Evolutionary conservation across 2,329 filamentous ascomycete genomes (phyloP).

Genomic region (Domatiomyces catenatus): DNA sequence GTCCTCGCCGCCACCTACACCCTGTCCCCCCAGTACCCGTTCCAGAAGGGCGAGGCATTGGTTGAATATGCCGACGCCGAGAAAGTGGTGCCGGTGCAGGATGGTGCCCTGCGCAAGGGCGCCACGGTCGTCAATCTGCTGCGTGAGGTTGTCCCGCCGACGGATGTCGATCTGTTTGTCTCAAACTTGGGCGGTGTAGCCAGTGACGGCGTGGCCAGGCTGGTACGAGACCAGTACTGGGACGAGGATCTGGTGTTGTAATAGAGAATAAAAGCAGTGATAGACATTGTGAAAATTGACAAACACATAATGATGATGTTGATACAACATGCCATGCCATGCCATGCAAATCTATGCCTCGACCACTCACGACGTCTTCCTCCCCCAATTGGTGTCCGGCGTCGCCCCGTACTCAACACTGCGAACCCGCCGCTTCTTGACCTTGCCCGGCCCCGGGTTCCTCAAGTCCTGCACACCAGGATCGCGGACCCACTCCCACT

Average conservation of each 20-base stretch:
- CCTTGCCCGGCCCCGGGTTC: conserved; percentile 12
- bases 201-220: conserved; percentile 40
- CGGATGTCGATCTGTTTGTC: conserved; percentile 60
- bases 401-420: conserved; percentile 5
- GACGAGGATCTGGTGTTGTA: conserved; percentile 43
- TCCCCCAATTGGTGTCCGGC: neutral
- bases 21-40: conserved; percentile 76
- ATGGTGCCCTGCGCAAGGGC: conserved; percentile 58
- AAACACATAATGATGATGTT: neutral
- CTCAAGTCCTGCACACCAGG: conserved; percentile 15
- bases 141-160: conserved; percentile 67
- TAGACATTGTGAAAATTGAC: neutral
- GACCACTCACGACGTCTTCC: neutral
- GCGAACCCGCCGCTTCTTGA: conserved; percentile 11
- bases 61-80: conserved; percentile 78
- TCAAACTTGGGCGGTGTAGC: conserved; percentile 58
- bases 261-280: neutral
- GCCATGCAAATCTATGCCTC: neutral
- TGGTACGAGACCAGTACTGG: conserved; percentile 51
- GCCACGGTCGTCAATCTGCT: conserved; percentile 52
- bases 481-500: conserved; percentile 13
- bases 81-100: conserved; percentile 59
- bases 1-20: conserved; percentile 88
- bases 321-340: neutral
- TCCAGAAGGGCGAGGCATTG: conserved; percentile 55